Evolutionary conservation across 139 green algal genomes (phyloP).

Genomic region (Volvox reticuliferus): DNA sequence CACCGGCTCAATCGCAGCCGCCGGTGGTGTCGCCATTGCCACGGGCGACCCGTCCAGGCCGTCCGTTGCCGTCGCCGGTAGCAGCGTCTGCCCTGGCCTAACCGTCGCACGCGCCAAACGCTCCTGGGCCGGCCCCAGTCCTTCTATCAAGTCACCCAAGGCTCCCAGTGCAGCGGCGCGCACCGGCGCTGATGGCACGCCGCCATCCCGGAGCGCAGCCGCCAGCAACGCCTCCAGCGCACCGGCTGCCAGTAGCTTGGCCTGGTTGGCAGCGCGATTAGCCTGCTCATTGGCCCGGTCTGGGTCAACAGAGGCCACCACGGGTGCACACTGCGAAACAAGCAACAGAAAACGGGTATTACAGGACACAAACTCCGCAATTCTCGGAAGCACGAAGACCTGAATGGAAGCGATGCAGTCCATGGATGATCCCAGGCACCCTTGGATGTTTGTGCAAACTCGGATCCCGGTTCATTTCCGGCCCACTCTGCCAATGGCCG

Average conservation of each 20-base stretch:
- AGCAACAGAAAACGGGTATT: too few species aligned
- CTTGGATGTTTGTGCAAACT: too few species aligned
- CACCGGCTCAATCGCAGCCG: background rate
- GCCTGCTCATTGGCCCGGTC: conserved; percentile 10
- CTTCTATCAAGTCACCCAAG: conserved; percentile 33
- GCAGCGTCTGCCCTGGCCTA: background rate
- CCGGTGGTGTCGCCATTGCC: background rate
- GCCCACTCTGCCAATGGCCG: too few species aligned
- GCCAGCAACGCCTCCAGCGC: conserved; percentile 57
- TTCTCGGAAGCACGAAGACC: too few species aligned
- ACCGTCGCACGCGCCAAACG: conserved; percentile 55
- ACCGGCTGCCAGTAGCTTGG: conserved; percentile 55
- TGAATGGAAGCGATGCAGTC: too few species aligned
- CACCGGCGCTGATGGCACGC: conserved; percentile 56
- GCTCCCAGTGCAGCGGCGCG: conserved; percentile 46
- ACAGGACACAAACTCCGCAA: too few species aligned
- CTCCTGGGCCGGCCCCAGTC: conserved; percentile 46
- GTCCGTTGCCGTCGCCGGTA: too few species aligned
- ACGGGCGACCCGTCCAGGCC: background rate
- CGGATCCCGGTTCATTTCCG: too few species aligned
- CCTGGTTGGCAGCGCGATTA: conserved; percentile 65
- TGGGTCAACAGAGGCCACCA: background rate
- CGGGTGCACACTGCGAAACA: background rate
- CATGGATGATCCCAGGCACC: too few species aligned
- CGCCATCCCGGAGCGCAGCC: conserved; percentile 48